Evolutionary conservation across 306 rosid genomes (phyloP), one percentile per base, ranked within the genome.

Genomic region (Pueraria montana): DNA sequence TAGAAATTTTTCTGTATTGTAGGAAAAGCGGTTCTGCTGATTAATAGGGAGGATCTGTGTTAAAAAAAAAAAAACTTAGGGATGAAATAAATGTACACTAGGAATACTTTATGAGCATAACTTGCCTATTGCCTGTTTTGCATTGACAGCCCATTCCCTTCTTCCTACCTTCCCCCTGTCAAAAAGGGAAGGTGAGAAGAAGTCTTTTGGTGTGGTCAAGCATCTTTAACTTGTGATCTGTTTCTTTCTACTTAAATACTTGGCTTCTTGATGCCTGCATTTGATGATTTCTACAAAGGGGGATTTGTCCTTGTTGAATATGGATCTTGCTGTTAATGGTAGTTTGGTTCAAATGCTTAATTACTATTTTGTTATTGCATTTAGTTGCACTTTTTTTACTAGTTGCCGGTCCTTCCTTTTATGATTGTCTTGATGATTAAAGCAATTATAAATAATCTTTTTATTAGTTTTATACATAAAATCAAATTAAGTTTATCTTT

Each of bases 401-500:
- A n/a, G 76, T 62, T 18, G 55, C 40, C 61, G 53, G 42, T 69
- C 32, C 36, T 16, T 46, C 83, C 43, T 43, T 48, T 85, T 32
- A 52, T 81, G 38, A 74, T 36, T 73, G 76, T 56, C 30, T 12
- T 40, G 42, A 66, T 73, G 50, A 66, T 73, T 21, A 70, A 72
- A 59, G 34, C 59, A 27, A 53, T 58, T 64, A 23, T 81, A 40
- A 38, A 53, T 49, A 74, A 30, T 81, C 13, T 43, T 56, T 52
- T 3, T 21, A 58, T 66, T 59, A 38, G 9, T 62, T 13, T 18
- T 64, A 50, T 16, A 11, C 49, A 3, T 12, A 17, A 30, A 27
- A 43, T 10, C 38, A 27, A 40, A 79, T 68, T 70, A 56, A 53
- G 10, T 49, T 87, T 26, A 53, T 52, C 74, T 55, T 76, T 82